These are phyloP conservation scores for Pseudozyma pruni DNA, from an alignment of 1,284 basidiomycete genomes.

Conservation along the genomic window DNA sequence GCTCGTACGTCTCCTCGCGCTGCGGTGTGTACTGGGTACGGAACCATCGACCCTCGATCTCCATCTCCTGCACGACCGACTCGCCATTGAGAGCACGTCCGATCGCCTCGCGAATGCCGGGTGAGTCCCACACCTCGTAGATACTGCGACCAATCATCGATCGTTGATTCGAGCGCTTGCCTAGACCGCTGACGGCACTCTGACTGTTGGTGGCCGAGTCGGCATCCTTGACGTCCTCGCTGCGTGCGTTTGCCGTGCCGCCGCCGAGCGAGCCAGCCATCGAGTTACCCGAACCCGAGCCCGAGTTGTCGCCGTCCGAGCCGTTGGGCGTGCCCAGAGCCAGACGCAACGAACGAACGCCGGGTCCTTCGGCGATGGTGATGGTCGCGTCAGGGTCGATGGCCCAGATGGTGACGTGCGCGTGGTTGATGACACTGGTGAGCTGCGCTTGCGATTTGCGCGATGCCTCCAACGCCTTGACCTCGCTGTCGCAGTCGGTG, in stretches of 20 bases:
- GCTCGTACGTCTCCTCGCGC: slow-evolving; percentile 45
- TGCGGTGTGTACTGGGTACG: slow-evolving; percentile 61
- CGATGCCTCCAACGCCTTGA: slow-evolving; percentile 59
- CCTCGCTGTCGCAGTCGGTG: slow-evolving; percentile 63
- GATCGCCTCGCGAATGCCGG: slow-evolving; percentile 54
- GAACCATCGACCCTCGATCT: slow-evolving; percentile 64
- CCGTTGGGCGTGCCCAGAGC: slow-evolving; percentile 57
- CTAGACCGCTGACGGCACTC: slow-evolving; percentile 40
- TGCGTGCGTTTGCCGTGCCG: slow-evolving; percentile 18
- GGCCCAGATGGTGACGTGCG: slow-evolving; percentile 63
- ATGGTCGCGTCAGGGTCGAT: slow-evolving; percentile 58
- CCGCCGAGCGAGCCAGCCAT: slow-evolving; percentile 26
- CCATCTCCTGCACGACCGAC: slow-evolving; percentile 60
- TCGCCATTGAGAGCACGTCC: slow-evolving; percentile 54
- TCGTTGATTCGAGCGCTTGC: slow-evolving; percentile 35
- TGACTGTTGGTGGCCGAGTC: slow-evolving; percentile 53
- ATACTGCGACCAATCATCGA: slow-evolving; percentile 59
- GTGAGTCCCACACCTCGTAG: slow-evolving; percentile 58
- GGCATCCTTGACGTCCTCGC: slow-evolving; percentile 42
- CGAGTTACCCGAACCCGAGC: slow-evolving; percentile 40
- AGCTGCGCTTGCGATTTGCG: slow-evolving; percentile 59
- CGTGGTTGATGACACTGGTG: slow-evolving; percentile 63
- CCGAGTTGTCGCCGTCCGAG: slow-evolving; percentile 45
- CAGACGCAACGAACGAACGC: slow-evolving; percentile 59
- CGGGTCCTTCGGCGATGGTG: slow-evolving; percentile 62